These are phyloP conservation scores for Cymbopogon flexuosus DNA, from an alignment of 202 grass and related monocot genomes.

Conservation along the genomic window DNA sequence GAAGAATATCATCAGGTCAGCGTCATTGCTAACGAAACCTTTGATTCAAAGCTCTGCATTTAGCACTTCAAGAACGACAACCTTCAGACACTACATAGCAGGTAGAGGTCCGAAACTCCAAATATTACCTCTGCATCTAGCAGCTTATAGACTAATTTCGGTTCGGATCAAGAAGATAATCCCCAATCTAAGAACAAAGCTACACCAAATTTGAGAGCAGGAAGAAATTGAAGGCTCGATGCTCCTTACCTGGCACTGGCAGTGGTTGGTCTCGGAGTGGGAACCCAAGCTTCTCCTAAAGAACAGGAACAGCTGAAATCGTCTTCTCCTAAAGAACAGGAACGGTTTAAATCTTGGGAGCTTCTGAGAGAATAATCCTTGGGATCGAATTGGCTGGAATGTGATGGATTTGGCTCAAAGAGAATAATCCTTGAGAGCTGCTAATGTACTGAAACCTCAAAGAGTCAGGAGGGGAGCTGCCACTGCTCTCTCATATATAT, in stretches of 20 bases:
- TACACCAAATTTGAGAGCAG: not conserved
- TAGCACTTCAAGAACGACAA: not conserved
- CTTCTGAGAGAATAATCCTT: slow-evolving; percentile 1
- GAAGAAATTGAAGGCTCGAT: not conserved
- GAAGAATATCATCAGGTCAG: not conserved
- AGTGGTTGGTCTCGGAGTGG: not conserved
- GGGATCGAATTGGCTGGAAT: slow-evolving; percentile 7
- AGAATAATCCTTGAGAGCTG: not conserved
- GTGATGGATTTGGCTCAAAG: not conserved
- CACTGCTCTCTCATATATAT: slow-evolving; percentile 42
- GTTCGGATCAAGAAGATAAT: not conserved
- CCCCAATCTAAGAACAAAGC: not conserved
- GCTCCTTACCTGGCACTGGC: slow-evolving; percentile 33
- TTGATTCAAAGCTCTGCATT: not conserved
- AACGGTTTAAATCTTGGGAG: not conserved
- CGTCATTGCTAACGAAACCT: not conserved
- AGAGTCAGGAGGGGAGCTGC: not conserved
- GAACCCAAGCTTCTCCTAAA: not conserved
- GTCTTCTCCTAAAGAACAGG: slow-evolving; percentile 5
- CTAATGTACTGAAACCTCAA: slow-evolving; percentile 12
- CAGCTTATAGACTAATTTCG: not conserved
- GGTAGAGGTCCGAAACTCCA: not conserved
- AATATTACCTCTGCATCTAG: not conserved
- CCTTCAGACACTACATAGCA: not conserved
- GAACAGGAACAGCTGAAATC: not conserved